A percentile compares a stretch with the other conserved stretches of the same genome.
phyloP scores from a whole-genome alignment of 2,329 filamentous ascomycete genomes.

The Calycina herbarum region DNA sequence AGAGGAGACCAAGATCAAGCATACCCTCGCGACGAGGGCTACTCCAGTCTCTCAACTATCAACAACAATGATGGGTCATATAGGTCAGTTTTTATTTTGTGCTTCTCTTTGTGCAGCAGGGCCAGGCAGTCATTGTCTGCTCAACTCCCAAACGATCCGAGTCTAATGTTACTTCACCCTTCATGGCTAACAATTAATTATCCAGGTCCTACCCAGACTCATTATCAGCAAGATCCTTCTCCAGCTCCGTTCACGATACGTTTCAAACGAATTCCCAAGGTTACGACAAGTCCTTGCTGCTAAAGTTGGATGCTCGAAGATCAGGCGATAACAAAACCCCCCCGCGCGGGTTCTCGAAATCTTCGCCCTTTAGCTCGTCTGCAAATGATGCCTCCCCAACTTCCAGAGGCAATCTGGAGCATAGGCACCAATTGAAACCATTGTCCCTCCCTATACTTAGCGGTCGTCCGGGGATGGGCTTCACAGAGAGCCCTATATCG shows the following conservation, averaged over 20 bases:
- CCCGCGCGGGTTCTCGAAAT: conserved; percentile 32
- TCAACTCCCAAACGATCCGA: not conserved
- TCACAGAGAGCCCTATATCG: conserved; percentile 34
- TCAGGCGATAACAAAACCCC: conserved; percentile 37
- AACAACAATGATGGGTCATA: conserved; percentile 34
- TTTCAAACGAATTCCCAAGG: conserved; percentile 39
- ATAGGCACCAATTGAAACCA: conserved; percentile 37
- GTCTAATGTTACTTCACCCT: not conserved
- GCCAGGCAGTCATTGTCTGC: not conserved
- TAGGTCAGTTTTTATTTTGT: conserved; percentile 31
- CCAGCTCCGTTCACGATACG: conserved; percentile 39
- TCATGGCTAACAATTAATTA: conserved; percentile 7
- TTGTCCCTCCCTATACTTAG: conserved; percentile 38
- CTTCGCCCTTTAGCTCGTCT: conserved; percentile 35
- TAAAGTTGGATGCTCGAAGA: conserved; percentile 38
- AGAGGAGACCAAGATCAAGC: conserved; percentile 38
- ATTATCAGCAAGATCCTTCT: conserved; percentile 30
- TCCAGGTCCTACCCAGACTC: conserved; percentile 32
- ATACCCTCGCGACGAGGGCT: conserved; percentile 39
- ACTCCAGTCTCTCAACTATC: conserved; percentile 38
- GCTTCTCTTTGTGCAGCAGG: not conserved
- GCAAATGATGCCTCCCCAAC: conserved; percentile 38
- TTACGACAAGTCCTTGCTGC: conserved; percentile 41
- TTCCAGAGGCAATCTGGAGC: conserved; percentile 35
- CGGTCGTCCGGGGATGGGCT: conserved; percentile 27